phyloP scores from a whole-genome alignment of 2,329 filamentous ascomycete genomes.

The Talaromyces sp. region DNA sequence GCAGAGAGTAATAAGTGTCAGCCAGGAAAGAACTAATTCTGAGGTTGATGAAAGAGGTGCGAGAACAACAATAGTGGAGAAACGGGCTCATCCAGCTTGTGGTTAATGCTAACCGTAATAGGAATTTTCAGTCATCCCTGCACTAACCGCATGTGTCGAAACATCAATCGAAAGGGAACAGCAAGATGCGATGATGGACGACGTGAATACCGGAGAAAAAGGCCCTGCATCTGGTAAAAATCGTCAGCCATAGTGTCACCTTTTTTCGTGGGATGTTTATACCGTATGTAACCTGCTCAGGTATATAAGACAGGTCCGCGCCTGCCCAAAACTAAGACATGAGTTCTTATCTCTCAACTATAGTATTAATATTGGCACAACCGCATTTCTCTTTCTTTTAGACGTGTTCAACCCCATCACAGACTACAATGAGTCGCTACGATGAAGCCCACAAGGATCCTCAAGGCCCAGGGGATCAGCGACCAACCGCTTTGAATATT shows the following conservation, averaged over 20 bases:
- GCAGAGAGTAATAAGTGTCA: background rate
- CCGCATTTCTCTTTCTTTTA: background rate
- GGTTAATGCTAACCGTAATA: background rate
- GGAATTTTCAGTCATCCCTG: background rate
- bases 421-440: conserved; percentile 2
- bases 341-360: background rate
- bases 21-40: background rate
- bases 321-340: background rate
- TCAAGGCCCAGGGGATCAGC: conserved; percentile 7
- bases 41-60: background rate
- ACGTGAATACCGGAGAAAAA: background rate
- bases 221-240: background rate
- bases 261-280: background rate
- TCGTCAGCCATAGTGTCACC: background rate
- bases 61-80: background rate
- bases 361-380: background rate
- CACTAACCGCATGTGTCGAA: background rate
- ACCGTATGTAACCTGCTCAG: background rate
- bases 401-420: background rate
- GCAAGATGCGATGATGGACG: background rate
- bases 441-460: background rate
- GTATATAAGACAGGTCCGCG: background rate
- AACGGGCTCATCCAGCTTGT: too few species aligned
- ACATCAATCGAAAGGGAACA: background rate
- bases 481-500: conserved; percentile 10